Conservation (phyloP, 257 asterid genomes). For the Solanum piurae region DNA sequence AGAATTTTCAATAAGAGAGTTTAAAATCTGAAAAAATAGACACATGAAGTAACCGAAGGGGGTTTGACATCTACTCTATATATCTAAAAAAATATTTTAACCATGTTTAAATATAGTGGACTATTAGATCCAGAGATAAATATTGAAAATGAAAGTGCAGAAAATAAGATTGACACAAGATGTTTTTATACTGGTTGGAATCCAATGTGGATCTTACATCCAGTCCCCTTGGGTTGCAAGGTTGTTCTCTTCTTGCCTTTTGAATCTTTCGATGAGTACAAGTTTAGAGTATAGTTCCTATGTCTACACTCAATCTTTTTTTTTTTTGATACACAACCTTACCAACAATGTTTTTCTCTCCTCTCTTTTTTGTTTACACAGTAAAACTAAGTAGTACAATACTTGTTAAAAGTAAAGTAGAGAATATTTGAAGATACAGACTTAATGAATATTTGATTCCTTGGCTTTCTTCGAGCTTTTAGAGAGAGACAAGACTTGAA, state of each 20-base stretch:
- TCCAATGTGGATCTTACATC: too few species aligned
- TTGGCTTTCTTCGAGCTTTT: too few species aligned
- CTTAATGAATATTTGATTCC: not conserved
- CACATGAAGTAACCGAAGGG: too few species aligned
- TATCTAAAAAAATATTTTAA: too few species aligned
- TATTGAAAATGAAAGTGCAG: not conserved
- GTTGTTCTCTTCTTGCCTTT: not conserved
- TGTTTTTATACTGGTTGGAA: too few species aligned
- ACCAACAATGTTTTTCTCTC: not conserved
- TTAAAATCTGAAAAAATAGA: too few species aligned
- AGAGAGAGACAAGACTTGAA: not conserved
- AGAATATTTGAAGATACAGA: not conserved
- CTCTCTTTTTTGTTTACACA: too few species aligned
- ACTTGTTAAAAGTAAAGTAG: not conserved
- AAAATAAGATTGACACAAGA: not conserved
- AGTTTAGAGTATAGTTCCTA: not conserved
- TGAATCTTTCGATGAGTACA: not conserved
- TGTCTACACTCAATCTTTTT: not conserved
- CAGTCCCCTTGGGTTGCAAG: not conserved
- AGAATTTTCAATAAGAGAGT: too few species aligned
- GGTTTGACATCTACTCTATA: too few species aligned
- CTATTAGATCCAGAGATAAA: not conserved
- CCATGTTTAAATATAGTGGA: not conserved
- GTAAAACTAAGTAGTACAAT: too few species aligned
- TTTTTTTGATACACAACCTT: not conserved